Evolutionary conservation across 225 moss, liverwort and hornwort genomes (phyloP), one percentile per base, ranked within the genome.

Genomic region (Pleurozium schreberi): DNA sequence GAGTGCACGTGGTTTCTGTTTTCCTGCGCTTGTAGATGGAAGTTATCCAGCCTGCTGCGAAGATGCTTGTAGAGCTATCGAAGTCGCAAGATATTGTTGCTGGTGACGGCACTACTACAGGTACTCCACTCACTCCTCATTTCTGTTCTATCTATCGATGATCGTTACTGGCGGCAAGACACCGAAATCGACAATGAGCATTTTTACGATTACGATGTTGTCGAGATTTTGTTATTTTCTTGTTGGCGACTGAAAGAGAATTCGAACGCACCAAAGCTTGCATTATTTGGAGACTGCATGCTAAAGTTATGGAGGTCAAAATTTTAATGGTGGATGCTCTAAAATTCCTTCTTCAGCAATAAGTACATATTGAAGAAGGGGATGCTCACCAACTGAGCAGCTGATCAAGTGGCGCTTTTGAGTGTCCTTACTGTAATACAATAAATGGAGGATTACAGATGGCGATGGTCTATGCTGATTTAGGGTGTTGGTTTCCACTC

Each of bases 81-180:
- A 98, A 98, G 89, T 98, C 98, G 14, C 97, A 98, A 89, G 98
- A 98, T 85, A 98, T 98, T 68, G 97, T 98, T 81, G 98, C 98
- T 43, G 97, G 97, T 28, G 98, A 98, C 50, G 98, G 98, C 60
- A 97, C 97, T 27, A 98, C 98, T 7, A 97, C 97, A 91, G 98
- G 98, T 96, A 90, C 66, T 82, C 47, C 42, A 12, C 12, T 42
- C 16, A 52, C 47, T 82, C 42, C 8, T 69, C 16, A 19, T 45
- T 78, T 74, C 22, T 84, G 42, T 25, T 52, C 7, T 53, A 19
- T 45, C 52, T 13, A 30, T 50, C 26, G 40, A 62, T 75, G 22
- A 14, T 23, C 84, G 45, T 34, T 75, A 20, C 47, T 21, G 18
- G 26, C 12, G 42, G 53, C 45, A 70, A n/a, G 66, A 25, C 34